Evolutionary conservation across 148 eudicot species (phyloP), one percentile per base, ranked within the genome.

Genomic region (Silene uniflora): DNA sequence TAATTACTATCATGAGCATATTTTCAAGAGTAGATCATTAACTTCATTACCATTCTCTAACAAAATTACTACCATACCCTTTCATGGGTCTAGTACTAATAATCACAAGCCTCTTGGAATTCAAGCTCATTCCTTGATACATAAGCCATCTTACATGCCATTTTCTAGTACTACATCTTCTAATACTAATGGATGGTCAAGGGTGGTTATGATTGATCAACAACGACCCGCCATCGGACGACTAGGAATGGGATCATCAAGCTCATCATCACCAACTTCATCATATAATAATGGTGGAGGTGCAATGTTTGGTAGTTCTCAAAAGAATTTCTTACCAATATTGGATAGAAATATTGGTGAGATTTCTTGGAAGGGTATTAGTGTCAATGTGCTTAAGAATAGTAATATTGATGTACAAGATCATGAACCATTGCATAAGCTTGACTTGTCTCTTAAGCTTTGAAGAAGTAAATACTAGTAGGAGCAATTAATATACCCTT

Each of bases 371-470:
- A 81, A 72, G 62, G 69, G 73, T 24, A 81, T 32, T 22, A 56
- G 12, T 77, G 75, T 63, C 47, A 70, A 63, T 80, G 64, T 32
- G 52, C 35, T 80, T 54, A 75, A 75, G 71, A 70, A n/a, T 12
- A 52, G 9, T 39, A 69, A 6, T 74, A 73, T 74, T 68, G 62
- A 74, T 79, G 84, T 86, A 66, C 95, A 89, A 85, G 98, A 89
- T 60, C 89, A 85, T 76, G 77, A 76, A 72, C 73, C 72, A 7
- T 24, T 87, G 72, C 89, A 87, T 61, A 85, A 85, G 84, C 91
- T 92, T 74, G 98, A 92, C 69, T 86, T 92, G 78, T 86, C 98
- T 60, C 91, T 92, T 72, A 92, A 86, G 88, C 95, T 92, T 72
- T 81, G 60, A 81, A 65, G 60, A 81, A 65, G 66, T 23, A 62